A percentile compares a stretch with the other conserved stretches of the same genome.
These are phyloP conservation scores for Dothistroma pini DNA, from an alignment of 2,329 filamentous ascomycete species.

Conservation along the genomic window DNA sequence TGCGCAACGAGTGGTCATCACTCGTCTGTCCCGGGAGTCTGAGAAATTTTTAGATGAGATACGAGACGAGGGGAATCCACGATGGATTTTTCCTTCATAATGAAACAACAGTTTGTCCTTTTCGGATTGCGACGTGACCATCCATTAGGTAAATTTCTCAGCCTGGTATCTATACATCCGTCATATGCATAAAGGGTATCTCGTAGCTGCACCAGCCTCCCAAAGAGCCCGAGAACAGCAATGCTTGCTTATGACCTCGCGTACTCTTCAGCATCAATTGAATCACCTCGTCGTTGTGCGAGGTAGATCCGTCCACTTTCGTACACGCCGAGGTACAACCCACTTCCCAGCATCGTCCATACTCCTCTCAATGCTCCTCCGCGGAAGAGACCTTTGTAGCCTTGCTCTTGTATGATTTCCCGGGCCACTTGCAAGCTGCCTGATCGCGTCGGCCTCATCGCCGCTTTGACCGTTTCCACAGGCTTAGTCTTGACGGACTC, in stretches of 20 bases:
- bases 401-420: constrained; percentile 63
- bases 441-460: constrained; percentile 33
- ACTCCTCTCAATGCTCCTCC: constrained; percentile 68
- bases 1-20: too few relatives aligned
- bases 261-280: constrained; percentile 34
- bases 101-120: background rate
- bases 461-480: constrained; percentile 33
- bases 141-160: background rate
- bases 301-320: constrained; percentile 66
- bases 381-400: constrained; percentile 70
- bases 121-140: background rate
- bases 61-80: too few relatives aligned
- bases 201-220: background rate
- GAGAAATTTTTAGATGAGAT: too few relatives aligned
- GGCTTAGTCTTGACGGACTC: constrained; percentile 31
- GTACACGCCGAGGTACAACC: constrained; percentile 81
- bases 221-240: background rate
- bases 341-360: constrained; percentile 81
- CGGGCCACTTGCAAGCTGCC: constrained; percentile 57
- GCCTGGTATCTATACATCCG: background rate
- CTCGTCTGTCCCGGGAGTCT: too few relatives aligned
- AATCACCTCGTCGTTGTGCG: constrained; percentile 43
- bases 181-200: background rate
- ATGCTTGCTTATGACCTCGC: constrained; percentile 5
- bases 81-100: background rate